Evolutionary conservation across 176 grass and related monocot genomes (phyloP).

Genomic region (Cocos nucifera): DNA sequence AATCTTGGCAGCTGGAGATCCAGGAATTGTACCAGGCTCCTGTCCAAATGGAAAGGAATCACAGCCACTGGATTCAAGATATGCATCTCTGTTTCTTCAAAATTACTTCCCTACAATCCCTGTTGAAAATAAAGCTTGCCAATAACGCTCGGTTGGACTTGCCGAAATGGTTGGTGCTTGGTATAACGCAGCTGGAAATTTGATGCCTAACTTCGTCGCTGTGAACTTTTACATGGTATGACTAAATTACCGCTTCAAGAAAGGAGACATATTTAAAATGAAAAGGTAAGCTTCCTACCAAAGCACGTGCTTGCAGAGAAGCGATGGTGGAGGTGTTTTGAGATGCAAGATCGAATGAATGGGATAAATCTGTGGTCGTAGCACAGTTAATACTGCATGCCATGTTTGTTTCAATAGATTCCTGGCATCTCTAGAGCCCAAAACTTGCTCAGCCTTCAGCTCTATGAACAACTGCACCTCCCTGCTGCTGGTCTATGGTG

Average conservation of each 20-base stretch:
- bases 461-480: no score
- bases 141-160: constrained; percentile 70
- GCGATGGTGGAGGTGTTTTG: constrained; percentile 69
- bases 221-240: constrained; percentile 97
- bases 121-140: constrained; percentile 77
- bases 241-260: constrained; percentile 5
- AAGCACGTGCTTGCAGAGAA: constrained; percentile 47
- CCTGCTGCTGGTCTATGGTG: no score
- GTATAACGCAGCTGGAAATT: constrained; percentile 76
- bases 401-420: constrained; percentile 40
- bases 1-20: constrained; percentile 76
- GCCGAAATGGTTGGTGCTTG: constrained; percentile 84
- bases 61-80: constrained; percentile 66
- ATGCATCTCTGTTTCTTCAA: constrained; percentile 76
- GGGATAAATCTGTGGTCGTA: constrained; percentile 70
- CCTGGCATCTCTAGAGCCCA: no score
- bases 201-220: constrained; percentile 84
- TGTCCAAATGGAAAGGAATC: constrained; percentile 95
- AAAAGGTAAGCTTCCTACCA: constrained; percentile 6
- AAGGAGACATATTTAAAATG: neutral
- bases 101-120: constrained; percentile 86
- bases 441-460: no score
- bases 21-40: constrained; percentile 56
- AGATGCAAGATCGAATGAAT: constrained; percentile 87
- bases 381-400: constrained; percentile 51